Conservation (phyloP, 2,329 filamentous ascomycete genomes). For the Ascochyta lentis region DNA sequence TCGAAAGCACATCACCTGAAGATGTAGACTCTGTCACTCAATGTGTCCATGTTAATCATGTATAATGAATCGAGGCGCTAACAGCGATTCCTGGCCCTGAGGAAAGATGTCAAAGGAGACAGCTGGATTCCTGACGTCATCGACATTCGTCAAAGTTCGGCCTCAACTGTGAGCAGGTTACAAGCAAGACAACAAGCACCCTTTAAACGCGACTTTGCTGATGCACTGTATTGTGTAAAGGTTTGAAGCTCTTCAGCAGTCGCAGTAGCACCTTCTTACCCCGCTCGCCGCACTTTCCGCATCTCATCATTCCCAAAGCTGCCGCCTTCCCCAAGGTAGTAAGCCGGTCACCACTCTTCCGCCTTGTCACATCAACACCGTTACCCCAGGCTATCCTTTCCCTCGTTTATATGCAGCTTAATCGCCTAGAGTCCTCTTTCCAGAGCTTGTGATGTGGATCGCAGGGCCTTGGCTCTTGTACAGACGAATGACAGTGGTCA, state of each 20-base stretch:
- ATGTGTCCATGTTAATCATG: too few species aligned
- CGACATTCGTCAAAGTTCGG: background rate
- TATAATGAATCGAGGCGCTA: background rate
- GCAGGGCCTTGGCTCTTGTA: background rate
- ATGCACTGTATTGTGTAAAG: background rate
- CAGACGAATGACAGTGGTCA: background rate
- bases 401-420: background rate
- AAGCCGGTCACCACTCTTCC: background rate
- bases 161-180: background rate
- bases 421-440: background rate
- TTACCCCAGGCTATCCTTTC: background rate
- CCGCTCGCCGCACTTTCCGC: constrained; percentile 14
- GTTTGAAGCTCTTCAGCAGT: background rate
- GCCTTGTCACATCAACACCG: background rate
- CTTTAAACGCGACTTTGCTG: background rate
- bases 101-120: background rate
- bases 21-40: too few species aligned
- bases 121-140: background rate
- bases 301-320: background rate
- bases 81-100: background rate
- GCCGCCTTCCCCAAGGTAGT: constrained; percentile 6
- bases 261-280: constrained; percentile 4
- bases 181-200: background rate
- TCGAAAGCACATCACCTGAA: too few species aligned
- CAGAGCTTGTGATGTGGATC: background rate